Evolutionary conservation across 495 filamentous ascomycete species (phyloP).

Genomic region (Tirmania nivea): DNA sequence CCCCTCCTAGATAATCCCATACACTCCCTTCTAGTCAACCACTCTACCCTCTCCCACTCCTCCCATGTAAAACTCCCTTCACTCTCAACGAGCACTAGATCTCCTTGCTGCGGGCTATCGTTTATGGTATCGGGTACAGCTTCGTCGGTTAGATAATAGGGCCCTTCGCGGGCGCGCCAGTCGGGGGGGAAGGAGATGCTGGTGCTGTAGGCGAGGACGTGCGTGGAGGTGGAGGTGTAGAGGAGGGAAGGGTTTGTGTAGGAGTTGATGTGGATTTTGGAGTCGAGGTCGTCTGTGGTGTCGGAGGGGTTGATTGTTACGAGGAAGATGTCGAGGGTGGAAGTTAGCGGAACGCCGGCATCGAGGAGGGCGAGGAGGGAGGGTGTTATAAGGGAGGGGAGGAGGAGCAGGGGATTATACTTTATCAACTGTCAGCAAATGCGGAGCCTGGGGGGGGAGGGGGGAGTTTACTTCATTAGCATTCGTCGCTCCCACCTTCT

Average conservation of each 20-base stretch:
- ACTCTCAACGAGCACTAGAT: constrained; percentile 59
- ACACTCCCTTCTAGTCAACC: constrained; percentile 42
- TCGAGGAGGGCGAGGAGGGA: constrained; percentile 13
- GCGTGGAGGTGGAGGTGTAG: neutral
- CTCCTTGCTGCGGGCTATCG: neutral
- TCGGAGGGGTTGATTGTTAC: constrained; percentile 21
- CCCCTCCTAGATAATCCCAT: constrained; percentile 25
- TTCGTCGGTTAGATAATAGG: neutral
- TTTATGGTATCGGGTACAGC: constrained; percentile 8
- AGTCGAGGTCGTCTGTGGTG: neutral
- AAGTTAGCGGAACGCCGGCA: constrained; percentile 33
- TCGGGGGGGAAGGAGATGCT: neutral
- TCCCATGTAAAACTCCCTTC: constrained; percentile 56
- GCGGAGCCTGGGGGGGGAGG: constrained; percentile 24
- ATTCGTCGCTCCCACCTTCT: constrained; percentile 11
- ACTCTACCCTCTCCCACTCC: constrained; percentile 51
- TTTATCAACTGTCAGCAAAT: constrained; percentile 2
- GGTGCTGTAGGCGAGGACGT: constrained; percentile 4
- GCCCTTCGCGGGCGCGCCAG: no score
- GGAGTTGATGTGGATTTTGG: constrained; percentile 3
- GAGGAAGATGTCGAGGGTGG: constrained; percentile 59
- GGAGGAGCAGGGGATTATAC: constrained; percentile 4
- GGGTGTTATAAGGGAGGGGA: constrained; percentile 17
- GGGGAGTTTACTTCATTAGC: constrained; percentile 31
- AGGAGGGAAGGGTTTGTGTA: neutral